phyloP scores from a whole-genome alignment of 208 protist species.

The Entamoeba dispar region DNA sequence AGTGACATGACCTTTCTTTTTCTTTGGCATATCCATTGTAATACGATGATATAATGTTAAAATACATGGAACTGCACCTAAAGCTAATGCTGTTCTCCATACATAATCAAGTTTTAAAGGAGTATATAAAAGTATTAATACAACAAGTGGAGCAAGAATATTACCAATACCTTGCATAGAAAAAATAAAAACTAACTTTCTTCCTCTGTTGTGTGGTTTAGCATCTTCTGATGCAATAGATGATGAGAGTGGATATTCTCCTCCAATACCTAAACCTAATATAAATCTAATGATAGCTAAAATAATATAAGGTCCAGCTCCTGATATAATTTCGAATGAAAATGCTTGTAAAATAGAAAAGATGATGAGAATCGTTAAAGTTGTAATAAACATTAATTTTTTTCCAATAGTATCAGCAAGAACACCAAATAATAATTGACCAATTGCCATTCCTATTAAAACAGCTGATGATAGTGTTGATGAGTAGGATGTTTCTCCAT shows the following conservation, averaged over 20 bases:
- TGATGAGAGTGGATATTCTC: neutral
- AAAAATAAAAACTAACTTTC: neutral
- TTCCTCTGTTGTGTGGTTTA: neutral
- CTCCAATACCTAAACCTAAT: neutral
- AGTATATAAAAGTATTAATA: neutral
- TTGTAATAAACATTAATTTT: neutral
- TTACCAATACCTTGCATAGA: neutral
- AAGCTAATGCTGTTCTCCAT: neutral
- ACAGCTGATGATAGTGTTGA: neutral
- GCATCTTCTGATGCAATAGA: neutral
- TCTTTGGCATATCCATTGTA: neutral
- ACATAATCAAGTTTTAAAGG: neutral
- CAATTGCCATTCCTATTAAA: neutral
- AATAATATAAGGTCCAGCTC: neutral
- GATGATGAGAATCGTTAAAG: neutral
- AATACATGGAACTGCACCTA: neutral
- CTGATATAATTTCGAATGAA: neutral
- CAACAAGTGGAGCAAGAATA: neutral
- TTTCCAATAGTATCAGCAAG: neutral
- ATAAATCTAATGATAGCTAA: neutral
- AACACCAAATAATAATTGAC: neutral
- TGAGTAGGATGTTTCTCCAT: neutral
- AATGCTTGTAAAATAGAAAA: neutral
- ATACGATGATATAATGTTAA: neutral
- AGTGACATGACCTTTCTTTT: neutral